A percentile compares a stretch with the other conserved stretches of the same genome.
Conservation (phyloP, 1,139 yeast genomes). For the Kodamaea arcana region DNA sequence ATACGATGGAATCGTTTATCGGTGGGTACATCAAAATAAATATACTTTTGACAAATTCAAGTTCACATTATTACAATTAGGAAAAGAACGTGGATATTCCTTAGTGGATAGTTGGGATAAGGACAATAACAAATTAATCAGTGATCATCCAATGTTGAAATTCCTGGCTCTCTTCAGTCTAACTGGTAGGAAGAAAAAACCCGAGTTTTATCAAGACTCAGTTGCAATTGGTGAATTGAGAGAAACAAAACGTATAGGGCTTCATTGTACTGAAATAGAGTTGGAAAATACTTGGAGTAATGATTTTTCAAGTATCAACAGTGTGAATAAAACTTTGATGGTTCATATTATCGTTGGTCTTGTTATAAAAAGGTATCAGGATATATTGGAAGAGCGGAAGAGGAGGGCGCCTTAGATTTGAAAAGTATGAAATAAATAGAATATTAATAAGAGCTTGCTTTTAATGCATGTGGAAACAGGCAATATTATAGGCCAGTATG, state of each 20-base stretch:
- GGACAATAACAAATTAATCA: constrained; percentile 1
- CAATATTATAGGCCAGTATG: too few species aligned
- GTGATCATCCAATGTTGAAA: constrained; percentile 3
- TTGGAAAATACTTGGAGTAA: constrained; percentile 2
- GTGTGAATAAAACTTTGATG: constrained; percentile 6
- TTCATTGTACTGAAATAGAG: constrained; percentile 3
- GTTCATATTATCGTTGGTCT: constrained; percentile 8
- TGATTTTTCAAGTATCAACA: constrained; percentile 4
- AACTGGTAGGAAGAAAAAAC: constrained; percentile 1
- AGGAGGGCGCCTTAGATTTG: too few species aligned
- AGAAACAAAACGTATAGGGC: constrained; percentile 3
- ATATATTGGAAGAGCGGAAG: constrained; percentile 2
- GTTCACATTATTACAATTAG: constrained; percentile 7
- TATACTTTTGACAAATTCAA: constrained; percentile 2
- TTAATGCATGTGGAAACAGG: too few species aligned
- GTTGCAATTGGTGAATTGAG: constrained; percentile 6
- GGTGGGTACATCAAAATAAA: constrained; percentile 6
- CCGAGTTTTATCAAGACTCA: constrained; percentile 4
- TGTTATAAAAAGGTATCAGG: constrained; percentile 8
- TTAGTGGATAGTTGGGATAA: constrained; percentile 9
- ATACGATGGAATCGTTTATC: constrained; percentile 5
- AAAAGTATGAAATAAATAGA: too few species aligned
- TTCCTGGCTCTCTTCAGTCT: constrained; percentile 1
- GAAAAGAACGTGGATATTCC: constrained; percentile 6
- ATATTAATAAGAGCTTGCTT: too few species aligned